Evolutionary conservation across 2,329 filamentous ascomycete genomes (phyloP).

Genomic region (Neofusicoccum sp.): DNA sequence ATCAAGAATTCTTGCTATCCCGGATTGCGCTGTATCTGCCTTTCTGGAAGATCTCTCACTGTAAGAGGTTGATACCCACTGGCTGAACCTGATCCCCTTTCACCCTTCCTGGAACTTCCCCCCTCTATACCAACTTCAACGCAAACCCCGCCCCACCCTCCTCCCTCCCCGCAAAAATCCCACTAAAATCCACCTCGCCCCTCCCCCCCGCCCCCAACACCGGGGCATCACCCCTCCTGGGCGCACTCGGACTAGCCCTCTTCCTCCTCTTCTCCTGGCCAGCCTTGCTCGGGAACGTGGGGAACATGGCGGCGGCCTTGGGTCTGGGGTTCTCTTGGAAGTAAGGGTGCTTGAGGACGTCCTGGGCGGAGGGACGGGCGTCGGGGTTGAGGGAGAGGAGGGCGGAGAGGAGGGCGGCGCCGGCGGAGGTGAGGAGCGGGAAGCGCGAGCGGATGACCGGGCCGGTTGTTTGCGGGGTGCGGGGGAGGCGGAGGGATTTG

Average conservation of each 20-base stretch:
- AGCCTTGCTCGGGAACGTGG: constrained; percentile 93
- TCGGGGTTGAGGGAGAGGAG: constrained; percentile 75
- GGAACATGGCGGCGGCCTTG: constrained; percentile 89
- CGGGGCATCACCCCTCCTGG: constrained; percentile 69
- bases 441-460: constrained; percentile 73
- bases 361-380: constrained; percentile 65
- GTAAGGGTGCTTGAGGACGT: constrained; percentile 77
- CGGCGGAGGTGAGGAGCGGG: constrained; percentile 74
- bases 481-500: constrained; percentile 66
- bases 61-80: too few species aligned
- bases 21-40: too few species aligned
- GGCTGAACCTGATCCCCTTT: too few species aligned
- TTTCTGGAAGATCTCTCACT: too few species aligned
- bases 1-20: too few species aligned
- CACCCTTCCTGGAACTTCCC: too few species aligned
- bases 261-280: constrained; percentile 79
- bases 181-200: constrained; percentile 47
- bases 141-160: constrained; percentile 49
- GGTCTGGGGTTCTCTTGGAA: constrained; percentile 87
- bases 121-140: constrained; percentile 30
- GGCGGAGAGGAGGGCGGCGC: constrained; percentile 64
- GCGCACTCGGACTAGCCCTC: constrained; percentile 77
- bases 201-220: constrained; percentile 40
- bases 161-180: constrained; percentile 49
- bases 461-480: constrained; percentile 38